Evolutionary conservation across 139 green algal species (phyloP), one percentile per base, ranked within the genome.

Genomic region (Chlamydomonas applanata): DNA sequence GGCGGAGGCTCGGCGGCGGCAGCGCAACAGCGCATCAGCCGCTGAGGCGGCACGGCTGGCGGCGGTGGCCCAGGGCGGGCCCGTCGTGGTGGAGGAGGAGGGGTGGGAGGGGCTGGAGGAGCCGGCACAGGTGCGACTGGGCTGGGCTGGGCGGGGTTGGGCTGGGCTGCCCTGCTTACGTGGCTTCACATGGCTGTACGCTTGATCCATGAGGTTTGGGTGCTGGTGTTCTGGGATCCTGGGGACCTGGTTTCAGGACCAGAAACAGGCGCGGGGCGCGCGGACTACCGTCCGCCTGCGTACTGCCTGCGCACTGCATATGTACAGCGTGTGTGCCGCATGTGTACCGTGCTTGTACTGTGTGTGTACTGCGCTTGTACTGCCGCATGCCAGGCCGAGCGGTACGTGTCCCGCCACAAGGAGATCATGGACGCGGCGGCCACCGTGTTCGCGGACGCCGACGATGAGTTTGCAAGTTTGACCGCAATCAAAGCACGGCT

Each of bases 381-480:
- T 49, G 40, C 54, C n/a, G 22, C 13, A 27, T 17, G 70, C 57
- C 73, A 80, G 79, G 69, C 68, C 34, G 64, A 75, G 44, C 78
- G 81, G 36, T 95, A 91, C 78, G 27, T 52, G 9, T 25, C 19
- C 17, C 79, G 83, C 20, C 84, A 91, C 52, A 46, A 68, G 22
- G 91, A 98, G 65, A 78, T 97, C 2, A 67, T 91, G 62, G 74
- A 87, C 35, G 79, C 84, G 0, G 82, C 79, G 0, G 44, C 53
- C 9, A 86, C 83, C 14, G 86, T 96, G 24, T 97, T 98, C 78
- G 75, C 79, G 16, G 94, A 98, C 71, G 89, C 90, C 19, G 86
- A 69, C 17, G 93, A 95, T 35, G 89, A 96, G 49, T 97, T 86
- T 60, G 64, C 80, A 9, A 85, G 64, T 44, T 64, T 98, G 27